Base-by-base conservation (phyloP, 1,284 basidiomycete species). In the Exobasidium rhododendri region DNA sequence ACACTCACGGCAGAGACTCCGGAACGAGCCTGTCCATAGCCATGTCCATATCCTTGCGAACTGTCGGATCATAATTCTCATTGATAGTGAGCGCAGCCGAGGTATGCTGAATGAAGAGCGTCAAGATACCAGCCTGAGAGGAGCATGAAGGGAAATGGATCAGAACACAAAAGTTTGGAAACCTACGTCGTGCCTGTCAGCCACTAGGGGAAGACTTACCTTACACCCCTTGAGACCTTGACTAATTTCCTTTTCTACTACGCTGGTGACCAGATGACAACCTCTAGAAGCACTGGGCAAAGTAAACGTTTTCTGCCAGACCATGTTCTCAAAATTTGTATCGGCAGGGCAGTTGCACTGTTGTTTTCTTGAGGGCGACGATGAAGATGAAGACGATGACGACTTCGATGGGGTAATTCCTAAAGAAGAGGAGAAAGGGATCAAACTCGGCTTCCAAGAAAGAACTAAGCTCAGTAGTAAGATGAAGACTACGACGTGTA, bases 241-340 rank as follows among this genome's bases (percentile, higher is more conserved):
- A 62, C 85, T 82, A 67, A 94, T 88, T 55, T 92, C 86, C 4
- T 80, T 73, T 47, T 88, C 71, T 14, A 97, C 84, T 73, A 92
- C 89, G 51, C 88, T 83, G 5, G 92, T 94, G 47, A 97, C 85
- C n/a, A 96, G 84, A 81, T 96, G 88, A 74, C 90, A 91, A 30
- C 65, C 83, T 77, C 83, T 84, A 66, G 69, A 75, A 58, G 78
- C 73, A 17, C 79, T 74, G 7, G 80, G 71, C 4, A 83, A 75
- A 5, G 85, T 85, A 80, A 96, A 93, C 5, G 88, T 88, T 80
- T 88, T 92, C 79, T 96, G 93, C 90, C 92, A 94, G 61, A 88
- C 90, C 92, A 96, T 93, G 20, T 45, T 77, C 56, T 13, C 11
- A 13, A 7, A 22, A 11, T 11, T 51, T 29, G 20, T 11, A 22